A percentile compares a stretch with the other conserved stretches of the same genome.
phyloP scores from a whole-genome alignment of 164 flowering plant species.

The Vitis labrusca region DNA sequence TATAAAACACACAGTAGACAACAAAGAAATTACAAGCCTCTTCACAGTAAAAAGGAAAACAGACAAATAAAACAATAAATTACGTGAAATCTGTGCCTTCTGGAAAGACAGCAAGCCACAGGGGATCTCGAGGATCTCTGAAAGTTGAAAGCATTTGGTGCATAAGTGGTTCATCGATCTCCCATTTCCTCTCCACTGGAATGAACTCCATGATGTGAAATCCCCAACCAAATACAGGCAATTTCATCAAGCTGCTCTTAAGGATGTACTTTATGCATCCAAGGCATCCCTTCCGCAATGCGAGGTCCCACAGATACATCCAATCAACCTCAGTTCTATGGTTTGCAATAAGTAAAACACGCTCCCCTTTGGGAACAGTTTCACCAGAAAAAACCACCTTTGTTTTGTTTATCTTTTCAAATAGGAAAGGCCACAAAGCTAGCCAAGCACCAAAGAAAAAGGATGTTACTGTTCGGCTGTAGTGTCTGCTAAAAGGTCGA shows the following conservation, averaged over 20 bases:
- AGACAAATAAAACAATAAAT: constrained; percentile 18
- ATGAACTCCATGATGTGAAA: constrained; percentile 89
- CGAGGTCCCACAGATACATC: constrained; percentile 99
- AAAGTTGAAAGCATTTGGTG: constrained; percentile 68
- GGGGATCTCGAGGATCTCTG: constrained; percentile 60
- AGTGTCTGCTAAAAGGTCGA: constrained; percentile 67
- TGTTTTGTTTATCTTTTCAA: constrained; percentile 88
- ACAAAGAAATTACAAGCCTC: not conserved
- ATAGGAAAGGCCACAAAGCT: constrained; percentile 88
- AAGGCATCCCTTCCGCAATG: constrained; percentile 65
- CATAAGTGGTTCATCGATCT: constrained; percentile 68
- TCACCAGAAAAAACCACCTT: constrained; percentile 85
- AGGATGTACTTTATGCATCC: constrained; percentile 87
- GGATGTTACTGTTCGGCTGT: constrained; percentile 64
- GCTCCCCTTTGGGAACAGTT: constrained; percentile 60
- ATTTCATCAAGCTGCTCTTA: constrained; percentile 89
- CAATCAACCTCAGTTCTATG: constrained; percentile 99
- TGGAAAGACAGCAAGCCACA: constrained; percentile 95
- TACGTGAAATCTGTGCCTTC: constrained; percentile 99
- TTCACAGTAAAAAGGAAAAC: not conserved
- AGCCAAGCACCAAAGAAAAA: constrained; percentile 80
- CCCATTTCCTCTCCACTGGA: constrained; percentile 89
- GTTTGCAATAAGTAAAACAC: constrained; percentile 80
- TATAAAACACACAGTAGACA: not conserved
- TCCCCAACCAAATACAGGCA: constrained; percentile 91